Conservation (phyloP, 805 yeast genomes). For the Komagataella pseudopastoris region DNA sequence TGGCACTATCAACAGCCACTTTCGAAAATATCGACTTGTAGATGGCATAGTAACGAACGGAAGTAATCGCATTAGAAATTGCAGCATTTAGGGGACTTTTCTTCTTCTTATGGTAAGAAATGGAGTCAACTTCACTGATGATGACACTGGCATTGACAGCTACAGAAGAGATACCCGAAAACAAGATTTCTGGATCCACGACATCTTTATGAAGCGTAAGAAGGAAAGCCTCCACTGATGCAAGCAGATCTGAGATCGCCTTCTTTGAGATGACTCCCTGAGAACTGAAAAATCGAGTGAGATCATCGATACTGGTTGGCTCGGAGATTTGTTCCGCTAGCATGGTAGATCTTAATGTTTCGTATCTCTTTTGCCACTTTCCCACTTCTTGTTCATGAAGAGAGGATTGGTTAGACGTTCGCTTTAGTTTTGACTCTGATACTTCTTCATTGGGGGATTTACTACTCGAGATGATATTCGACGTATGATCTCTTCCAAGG, state of each 20-base stretch:
- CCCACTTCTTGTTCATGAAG: conserved; percentile 15
- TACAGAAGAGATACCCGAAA: conserved; percentile 36
- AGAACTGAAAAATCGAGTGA: neutral
- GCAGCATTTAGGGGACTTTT: conserved; percentile 45
- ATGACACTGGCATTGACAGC: conserved; percentile 22
- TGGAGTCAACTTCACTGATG: conserved; percentile 11
- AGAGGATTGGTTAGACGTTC: neutral
- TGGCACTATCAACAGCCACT: conserved; percentile 58
- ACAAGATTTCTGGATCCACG: conserved; percentile 25
- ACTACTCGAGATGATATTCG: neutral
- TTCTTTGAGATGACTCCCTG: conserved; percentile 33
- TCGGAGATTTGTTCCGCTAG: neutral
- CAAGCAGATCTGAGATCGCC: conserved; percentile 29
- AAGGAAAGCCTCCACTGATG: conserved; percentile 33
- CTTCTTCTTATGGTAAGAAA: conserved; percentile 19
- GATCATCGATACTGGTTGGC: neutral
- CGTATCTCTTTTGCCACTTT: conserved; percentile 38
- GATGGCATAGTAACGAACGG: conserved; percentile 60
- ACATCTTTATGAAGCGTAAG: conserved; percentile 10
- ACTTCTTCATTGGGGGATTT: neutral
- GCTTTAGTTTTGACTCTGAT: neutral
- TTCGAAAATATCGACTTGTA: conserved; percentile 56
- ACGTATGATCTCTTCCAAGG: neutral
- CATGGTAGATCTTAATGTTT: conserved; percentile 23
- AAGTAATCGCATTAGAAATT: conserved; percentile 61